A percentile compares a stretch with the other conserved stretches of the same genome.
phyloP scores from a whole-genome alignment of 2,329 filamentous ascomycete species.

The Knufia petricola region DNA sequence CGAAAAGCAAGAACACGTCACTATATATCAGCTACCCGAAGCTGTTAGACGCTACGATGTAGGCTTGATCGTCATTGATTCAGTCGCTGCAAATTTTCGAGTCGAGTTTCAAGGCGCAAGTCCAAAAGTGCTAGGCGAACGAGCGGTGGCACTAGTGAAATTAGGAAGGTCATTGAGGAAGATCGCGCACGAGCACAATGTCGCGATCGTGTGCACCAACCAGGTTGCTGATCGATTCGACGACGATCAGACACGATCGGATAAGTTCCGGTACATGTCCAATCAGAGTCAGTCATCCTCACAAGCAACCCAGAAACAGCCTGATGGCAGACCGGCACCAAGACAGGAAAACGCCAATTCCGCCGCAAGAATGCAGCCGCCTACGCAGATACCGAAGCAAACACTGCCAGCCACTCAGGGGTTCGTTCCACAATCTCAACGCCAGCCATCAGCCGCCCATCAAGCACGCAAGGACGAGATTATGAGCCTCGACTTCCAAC shows the following conservation, averaged over 20 bases:
- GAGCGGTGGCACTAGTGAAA: slow-evolving; percentile 66
- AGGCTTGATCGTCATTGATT: slow-evolving; percentile 79
- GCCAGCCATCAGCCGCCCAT: neutral
- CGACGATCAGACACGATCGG: slow-evolving; percentile 5
- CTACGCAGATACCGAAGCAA: neutral
- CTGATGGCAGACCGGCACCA: neutral
- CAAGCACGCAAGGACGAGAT: slow-evolving; percentile 36
- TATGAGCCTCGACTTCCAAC: slow-evolving; percentile 75
- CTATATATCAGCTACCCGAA: slow-evolving; percentile 84
- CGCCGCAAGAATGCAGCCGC: neutral
- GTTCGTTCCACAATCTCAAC: neutral
- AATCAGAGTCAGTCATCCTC: neutral
- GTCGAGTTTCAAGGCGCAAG: slow-evolving; percentile 54
- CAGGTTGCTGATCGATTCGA: slow-evolving; percentile 86
- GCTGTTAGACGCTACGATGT: slow-evolving; percentile 65
- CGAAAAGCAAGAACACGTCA: slow-evolving; percentile 89
- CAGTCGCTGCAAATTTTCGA: slow-evolving; percentile 88
- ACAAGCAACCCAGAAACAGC: slow-evolving; percentile 3
- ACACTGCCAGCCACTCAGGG: neutral
- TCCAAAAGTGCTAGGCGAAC: slow-evolving; percentile 54
- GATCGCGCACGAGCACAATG: slow-evolving; percentile 61
- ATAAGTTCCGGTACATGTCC: neutral
- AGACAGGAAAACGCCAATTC: neutral
- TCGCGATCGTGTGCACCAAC: slow-evolving; percentile 87
- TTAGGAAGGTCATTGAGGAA: slow-evolving; percentile 64